Conservation (phyloP, 208 protist genomes). For the Angomonas desouzai region DNA sequence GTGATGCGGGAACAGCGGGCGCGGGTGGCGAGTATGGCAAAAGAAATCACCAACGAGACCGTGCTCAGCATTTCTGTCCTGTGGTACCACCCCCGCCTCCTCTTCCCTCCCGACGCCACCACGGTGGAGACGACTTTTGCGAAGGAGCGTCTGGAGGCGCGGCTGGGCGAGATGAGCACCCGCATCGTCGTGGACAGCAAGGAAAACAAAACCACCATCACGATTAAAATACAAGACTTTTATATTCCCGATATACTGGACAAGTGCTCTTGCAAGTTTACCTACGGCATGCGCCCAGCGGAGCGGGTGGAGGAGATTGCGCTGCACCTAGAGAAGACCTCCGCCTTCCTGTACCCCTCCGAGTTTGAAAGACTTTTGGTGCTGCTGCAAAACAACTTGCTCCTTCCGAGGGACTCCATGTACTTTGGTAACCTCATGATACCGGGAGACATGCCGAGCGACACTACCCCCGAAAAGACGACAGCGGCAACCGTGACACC, state of each 20-base stretch:
- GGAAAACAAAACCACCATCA: conserved; percentile 14
- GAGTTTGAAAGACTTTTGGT: conserved; percentile 64
- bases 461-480: not conserved
- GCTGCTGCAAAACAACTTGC: conserved; percentile 59
- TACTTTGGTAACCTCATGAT: conserved; percentile 38
- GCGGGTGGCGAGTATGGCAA: conserved; percentile 49
- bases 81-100: conserved; percentile 73
- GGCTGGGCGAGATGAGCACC: conserved; percentile 67
- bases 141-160: conserved; percentile 39
- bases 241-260: conserved; percentile 64
- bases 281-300: conserved; percentile 20
- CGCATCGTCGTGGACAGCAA: conserved; percentile 42
- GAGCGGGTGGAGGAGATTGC: conserved; percentile 20
- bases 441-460: not conserved
- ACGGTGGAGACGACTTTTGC: conserved; percentile 26
- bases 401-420: conserved; percentile 35
- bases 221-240: conserved; percentile 58
- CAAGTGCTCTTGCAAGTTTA: conserved; percentile 44
- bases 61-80: conserved; percentile 47
- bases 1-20: conserved; percentile 77
- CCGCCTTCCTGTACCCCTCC: conserved; percentile 42
- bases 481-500: not conserved
- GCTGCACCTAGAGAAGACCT: conserved; percentile 53
- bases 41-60: conserved; percentile 47
- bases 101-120: conserved; percentile 49